Conservation (phyloP, 139 green algal genomes). For the Protoeuglena noctilucae region DNA sequence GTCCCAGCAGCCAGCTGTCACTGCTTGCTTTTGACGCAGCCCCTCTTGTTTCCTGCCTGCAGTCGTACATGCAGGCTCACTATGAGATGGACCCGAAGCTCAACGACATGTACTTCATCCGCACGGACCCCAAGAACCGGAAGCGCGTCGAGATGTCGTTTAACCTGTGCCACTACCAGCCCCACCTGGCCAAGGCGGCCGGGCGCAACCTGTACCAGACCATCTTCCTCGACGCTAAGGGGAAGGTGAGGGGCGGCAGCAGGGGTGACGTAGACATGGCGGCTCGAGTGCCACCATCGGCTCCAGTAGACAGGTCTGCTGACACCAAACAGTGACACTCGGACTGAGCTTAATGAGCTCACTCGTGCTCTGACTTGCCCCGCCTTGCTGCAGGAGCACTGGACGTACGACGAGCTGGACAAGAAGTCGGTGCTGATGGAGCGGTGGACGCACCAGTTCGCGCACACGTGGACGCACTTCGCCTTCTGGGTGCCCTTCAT, state of each 20-base stretch:
- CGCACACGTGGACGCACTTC: slow-evolving; percentile 50
- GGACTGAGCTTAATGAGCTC: too few species aligned
- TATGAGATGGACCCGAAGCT: slow-evolving; percentile 32
- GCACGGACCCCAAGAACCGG: slow-evolving; percentile 26
- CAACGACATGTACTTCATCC: slow-evolving; percentile 57
- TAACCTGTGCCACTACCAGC: slow-evolving; percentile 50
- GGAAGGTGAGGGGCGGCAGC: too few species aligned
- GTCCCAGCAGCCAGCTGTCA: too few species aligned
- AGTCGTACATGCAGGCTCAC: slow-evolving; percentile 41
- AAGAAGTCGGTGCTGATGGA: slow-evolving; percentile 21
- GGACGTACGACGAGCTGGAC: slow-evolving; percentile 32
- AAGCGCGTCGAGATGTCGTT: slow-evolving; percentile 54
- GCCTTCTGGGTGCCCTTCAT: slow-evolving; percentile 43
- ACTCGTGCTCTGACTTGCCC: too few species aligned
- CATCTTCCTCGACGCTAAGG: slow-evolving; percentile 37
- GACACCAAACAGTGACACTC: too few species aligned
- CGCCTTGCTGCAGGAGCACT: too few species aligned
- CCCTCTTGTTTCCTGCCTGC: too few species aligned
- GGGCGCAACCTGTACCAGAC: slow-evolving; percentile 38
- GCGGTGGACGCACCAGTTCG: slow-evolving; percentile 46
- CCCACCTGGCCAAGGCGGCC: slow-evolving; percentile 21
- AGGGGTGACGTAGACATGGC: too few species aligned
- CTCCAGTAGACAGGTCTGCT: too few species aligned
- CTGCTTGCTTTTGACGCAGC: too few species aligned
- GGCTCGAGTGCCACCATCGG: too few species aligned